Evolutionary conservation across 2,329 filamentous ascomycete genomes (phyloP), one percentile per base, ranked within the genome.

Genomic region (Botrytis medusae): DNA sequence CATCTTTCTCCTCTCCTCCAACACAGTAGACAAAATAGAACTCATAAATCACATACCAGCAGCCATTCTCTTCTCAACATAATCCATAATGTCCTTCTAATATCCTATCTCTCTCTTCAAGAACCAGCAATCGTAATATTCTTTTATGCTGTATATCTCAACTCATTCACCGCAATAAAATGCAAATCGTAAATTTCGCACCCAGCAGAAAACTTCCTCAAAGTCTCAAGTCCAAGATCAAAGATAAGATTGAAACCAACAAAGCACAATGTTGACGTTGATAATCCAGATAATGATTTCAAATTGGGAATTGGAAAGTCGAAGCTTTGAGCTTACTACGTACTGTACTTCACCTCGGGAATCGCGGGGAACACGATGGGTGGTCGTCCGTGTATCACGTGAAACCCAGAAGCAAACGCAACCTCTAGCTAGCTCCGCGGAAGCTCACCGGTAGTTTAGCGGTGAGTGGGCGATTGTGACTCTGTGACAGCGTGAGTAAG

Each of bases 11-110:
- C n/a, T 20, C 22, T 22, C 12, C 4, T 9, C 10, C 14, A n/a
- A 4, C 29, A 16, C 8, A 54, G 25, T 7, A 44, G 5, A 18
- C 42, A 22, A 20, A 1, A 54, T 10, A 37, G 25, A 5, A 18
- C n/a, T 6, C 25, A 46, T 22, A 32, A 64, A 40, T 2, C 42
- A 60, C 42, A 42, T 73, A 79, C 79, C 79, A 77, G 80, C 76
- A 25, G 76, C 77, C 80, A 81, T 81, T 75, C 80, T 78, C 37
- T 80, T 79, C 77, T 81, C 80, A 54, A 81, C 79, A 73, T 81
- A 81, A 68, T 81, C 79, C 80, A 81, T 81, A 9, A 42, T 44
- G 8, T 9, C 51, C 18, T 54, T 22, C 10, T 25, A 37, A 37
- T 10, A 12, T 14, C 22, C n/a, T 44, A 25, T 44, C 10, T 32